Percentiles rank a stretch among this genome's conserved stretches.
phyloP scores from a whole-genome alignment of 2,329 filamentous ascomycete genomes.

The Pyrenochaeta sp. region DNA sequence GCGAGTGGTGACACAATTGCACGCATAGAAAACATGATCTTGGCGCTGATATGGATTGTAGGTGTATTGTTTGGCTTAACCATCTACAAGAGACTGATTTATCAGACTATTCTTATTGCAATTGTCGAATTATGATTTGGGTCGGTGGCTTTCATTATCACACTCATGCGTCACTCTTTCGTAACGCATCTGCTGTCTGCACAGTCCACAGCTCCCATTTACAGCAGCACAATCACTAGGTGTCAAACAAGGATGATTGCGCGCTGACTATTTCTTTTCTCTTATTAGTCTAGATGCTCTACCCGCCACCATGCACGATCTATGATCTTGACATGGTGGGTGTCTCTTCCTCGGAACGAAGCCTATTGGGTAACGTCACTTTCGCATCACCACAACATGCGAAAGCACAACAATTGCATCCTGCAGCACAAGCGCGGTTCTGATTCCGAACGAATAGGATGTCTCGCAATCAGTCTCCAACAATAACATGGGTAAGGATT shows the following conservation, averaged over 20 bases:
- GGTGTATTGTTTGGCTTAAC: background rate
- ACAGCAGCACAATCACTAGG: background rate
- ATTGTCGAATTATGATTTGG: no score
- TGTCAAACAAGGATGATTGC: background rate
- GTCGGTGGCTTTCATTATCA: background rate
- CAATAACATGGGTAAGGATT: no score
- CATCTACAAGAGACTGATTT: no score
- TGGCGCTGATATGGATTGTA: background rate
- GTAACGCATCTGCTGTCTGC: constrained; percentile 1
- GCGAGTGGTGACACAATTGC: constrained; percentile 8
- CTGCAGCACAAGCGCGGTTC: no score
- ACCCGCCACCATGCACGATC: background rate
- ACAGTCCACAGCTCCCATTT: background rate
- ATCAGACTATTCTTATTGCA: no score
- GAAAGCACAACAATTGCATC: background rate
- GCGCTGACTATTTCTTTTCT: background rate
- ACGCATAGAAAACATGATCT: constrained; percentile 14
- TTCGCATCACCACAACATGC: constrained; percentile 12
- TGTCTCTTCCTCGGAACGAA: background rate
- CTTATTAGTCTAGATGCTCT: background rate
- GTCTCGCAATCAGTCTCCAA: no score
- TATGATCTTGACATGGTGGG: background rate
- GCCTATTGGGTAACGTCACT: constrained; percentile 14
- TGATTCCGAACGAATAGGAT: no score
- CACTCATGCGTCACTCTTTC: constrained; percentile 9